Conservation (phyloP, 73 alveolate genomes). For the Uronychia setigera region DNA sequence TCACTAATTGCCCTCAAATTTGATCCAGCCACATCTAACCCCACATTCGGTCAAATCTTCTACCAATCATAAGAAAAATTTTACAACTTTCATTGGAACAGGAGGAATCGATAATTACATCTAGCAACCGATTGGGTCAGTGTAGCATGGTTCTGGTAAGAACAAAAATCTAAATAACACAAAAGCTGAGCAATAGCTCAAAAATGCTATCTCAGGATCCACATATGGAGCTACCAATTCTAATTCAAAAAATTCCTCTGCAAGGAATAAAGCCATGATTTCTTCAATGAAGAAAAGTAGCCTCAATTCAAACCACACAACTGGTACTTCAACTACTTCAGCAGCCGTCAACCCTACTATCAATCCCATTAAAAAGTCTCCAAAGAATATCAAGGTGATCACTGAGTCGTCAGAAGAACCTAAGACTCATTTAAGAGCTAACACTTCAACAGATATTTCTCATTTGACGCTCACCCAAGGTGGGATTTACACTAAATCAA, state of each 20-base stretch:
- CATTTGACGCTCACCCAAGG: not conserved
- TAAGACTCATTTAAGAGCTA: not conserved
- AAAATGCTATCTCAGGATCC: not conserved
- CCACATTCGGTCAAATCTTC: not conserved
- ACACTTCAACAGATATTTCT: not conserved
- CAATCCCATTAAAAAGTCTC: conserved; percentile 1
- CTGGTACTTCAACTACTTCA: no score
- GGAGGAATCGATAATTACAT: not conserved
- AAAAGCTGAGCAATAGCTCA: not conserved
- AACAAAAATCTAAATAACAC: not conserved
- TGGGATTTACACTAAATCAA: not conserved
- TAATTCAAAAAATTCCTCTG: not conserved
- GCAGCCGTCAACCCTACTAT: no score
- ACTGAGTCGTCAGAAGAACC: not conserved
- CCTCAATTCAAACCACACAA: no score
- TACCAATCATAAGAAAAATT: not conserved
- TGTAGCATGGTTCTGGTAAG: no score
- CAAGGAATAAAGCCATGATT: not conserved
- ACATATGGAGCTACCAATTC: not conserved
- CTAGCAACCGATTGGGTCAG: not conserved
- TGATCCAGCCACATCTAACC: not conserved
- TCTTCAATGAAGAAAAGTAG: not conserved
- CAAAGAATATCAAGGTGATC: not conserved
- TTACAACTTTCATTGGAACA: not conserved
- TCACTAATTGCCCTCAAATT: no score